These are phyloP conservation scores for Fusarium graminum DNA, from an alignment of 2,329 filamentous ascomycete genomes.

Conservation along the genomic window DNA sequence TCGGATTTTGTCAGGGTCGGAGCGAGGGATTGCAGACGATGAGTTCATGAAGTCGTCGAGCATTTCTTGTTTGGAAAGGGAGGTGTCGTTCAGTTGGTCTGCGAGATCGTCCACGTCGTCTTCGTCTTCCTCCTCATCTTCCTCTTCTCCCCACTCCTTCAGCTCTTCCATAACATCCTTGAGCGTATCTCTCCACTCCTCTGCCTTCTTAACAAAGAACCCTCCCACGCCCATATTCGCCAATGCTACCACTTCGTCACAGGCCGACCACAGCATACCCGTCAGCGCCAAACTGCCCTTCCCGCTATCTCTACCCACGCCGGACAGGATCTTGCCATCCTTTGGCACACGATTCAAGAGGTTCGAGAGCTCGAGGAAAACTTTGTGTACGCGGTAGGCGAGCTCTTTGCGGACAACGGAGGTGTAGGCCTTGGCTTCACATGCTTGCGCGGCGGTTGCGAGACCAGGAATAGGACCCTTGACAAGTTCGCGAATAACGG, in stretches of 20 bases:
- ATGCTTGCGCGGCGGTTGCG: slow-evolving; percentile 76
- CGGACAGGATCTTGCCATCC: slow-evolving; percentile 66
- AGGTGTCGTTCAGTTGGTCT: slow-evolving; percentile 50
- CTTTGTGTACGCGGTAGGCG: slow-evolving; percentile 67
- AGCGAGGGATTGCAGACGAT: slow-evolving; percentile 70
- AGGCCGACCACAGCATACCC: slow-evolving; percentile 85
- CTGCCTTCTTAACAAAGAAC: slow-evolving; percentile 76
- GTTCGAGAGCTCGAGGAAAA: slow-evolving; percentile 72
- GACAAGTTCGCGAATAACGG: slow-evolving; percentile 79
- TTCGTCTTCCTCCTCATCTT: slow-evolving; percentile 68
- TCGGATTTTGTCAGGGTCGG: slow-evolving; percentile 73
- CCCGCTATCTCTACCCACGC: slow-evolving; percentile 51
- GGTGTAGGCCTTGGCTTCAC: slow-evolving; percentile 72
- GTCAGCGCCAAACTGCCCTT: slow-evolving; percentile 74
- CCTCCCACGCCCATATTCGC: slow-evolving; percentile 76
- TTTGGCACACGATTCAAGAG: slow-evolving; percentile 72
- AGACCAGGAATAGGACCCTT: slow-evolving; percentile 80
- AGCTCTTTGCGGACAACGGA: slow-evolving; percentile 73
- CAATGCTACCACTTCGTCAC: slow-evolving; percentile 77
- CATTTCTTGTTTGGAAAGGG: slow-evolving; percentile 65
- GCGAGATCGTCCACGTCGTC: slow-evolving; percentile 60
- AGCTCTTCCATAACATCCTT: slow-evolving; percentile 88
- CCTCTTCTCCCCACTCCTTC: slow-evolving; percentile 87
- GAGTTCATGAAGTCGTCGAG: slow-evolving; percentile 77
- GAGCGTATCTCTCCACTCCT: slow-evolving; percentile 79